Base-by-base conservation (phyloP, 129 eudicot genomes). In the Pulicaria dysenterica region DNA sequence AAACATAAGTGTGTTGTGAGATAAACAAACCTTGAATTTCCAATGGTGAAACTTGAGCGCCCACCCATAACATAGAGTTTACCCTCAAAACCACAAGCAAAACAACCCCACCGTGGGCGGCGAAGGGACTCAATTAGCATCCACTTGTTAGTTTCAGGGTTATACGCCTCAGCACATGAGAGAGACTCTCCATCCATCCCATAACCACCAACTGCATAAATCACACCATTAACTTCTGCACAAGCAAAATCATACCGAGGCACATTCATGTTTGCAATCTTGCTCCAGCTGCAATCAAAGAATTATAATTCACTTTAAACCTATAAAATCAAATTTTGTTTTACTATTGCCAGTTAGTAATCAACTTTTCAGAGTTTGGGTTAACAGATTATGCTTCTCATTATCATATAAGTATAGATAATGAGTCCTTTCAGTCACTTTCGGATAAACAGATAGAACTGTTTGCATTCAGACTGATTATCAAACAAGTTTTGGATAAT, bases 1-100 rank as follows among this genome's bases (percentile, higher is more conserved):
- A 16, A 12, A 47, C 47, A 60, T 46, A 24, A 38, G 61, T 19
- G 19, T 19, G 46, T 64, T 16, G 43, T 53, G 67, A 50, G 54
- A 64, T 87, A 80, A 49, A 86, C 85, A 9, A 81, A 90, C 86
- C 85, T 85, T 53, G 96, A 94, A 77, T 94, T 94, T 46, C 99
- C 99, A n/a, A 94, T 94, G 4, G 99, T 88, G 86, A 94, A 94
- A 64, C 88, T 90, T 59, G 99, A 94, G 49, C 99, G 81, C 0
- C 99, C 99, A 1, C 99, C 99, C 97, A 94, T 90, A 36, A 94
- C 89, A 41, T 88, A 94, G 49, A 94, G 96, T 79, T 90, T 88
- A 13, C 99, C 97, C 72, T 81, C 85, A 38, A 90, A 88, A 13
- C 91, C 89, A 8, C 91, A 94, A 3, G 99, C 99, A 45, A 94